Conservation (phyloP, 2,329 filamentous ascomycete genomes). For the Acrodontium crateriforme region DNA sequence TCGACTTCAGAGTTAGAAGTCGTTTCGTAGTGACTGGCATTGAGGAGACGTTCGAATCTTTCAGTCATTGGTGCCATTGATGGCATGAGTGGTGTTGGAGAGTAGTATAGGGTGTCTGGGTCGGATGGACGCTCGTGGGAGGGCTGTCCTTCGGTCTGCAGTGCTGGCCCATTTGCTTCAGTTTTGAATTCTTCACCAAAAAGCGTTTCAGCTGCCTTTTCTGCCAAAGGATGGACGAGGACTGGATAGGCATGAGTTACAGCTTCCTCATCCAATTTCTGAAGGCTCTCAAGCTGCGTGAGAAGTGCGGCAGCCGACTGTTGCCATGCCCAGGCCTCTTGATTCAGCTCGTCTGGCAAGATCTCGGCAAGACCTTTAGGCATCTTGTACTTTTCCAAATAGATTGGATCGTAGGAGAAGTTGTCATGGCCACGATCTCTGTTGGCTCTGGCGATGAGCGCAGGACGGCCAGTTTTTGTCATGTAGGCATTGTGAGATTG, state of each 20-base stretch:
- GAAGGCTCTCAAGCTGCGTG: slow-evolving; percentile 26
- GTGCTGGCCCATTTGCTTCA: no score
- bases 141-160: no score
- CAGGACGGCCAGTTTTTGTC: background rate
- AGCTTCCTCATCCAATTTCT: slow-evolving; percentile 20
- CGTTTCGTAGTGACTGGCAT: no score
- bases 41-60: slow-evolving; percentile 6
- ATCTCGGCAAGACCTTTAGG: slow-evolving; percentile 23
- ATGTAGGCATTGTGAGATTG: background rate
- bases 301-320: slow-evolving; percentile 32
- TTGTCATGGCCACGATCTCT: slow-evolving; percentile 16
- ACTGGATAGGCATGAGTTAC: slow-evolving; percentile 19
- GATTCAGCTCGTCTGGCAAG: slow-evolving; percentile 24
- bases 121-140: background rate
- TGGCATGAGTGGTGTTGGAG: background rate
- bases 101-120: no score
- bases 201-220: background rate
- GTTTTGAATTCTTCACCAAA: no score
- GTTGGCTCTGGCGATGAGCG: background rate
- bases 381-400: slow-evolving; percentile 26
- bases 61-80: background rate
- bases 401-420: slow-evolving; percentile 22
- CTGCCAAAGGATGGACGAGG: background rate
- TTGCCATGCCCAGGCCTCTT: slow-evolving; percentile 24
- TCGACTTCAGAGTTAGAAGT: slow-evolving; percentile 13